Conservation (phyloP, 176 grass and related monocot genomes). For the Neostapfia colusana region DNA sequence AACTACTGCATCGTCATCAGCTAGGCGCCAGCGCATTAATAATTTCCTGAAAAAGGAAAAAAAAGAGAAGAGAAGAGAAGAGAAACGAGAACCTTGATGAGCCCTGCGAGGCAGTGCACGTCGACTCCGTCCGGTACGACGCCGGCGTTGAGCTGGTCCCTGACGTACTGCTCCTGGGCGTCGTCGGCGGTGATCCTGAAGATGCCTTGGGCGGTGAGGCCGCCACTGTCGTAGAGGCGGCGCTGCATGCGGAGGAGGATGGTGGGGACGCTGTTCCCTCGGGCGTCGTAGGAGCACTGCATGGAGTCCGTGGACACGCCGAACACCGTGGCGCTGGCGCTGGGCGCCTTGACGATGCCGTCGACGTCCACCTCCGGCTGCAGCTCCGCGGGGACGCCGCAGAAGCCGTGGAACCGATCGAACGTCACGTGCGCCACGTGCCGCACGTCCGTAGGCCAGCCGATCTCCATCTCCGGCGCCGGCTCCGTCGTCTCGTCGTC, state of each 20-base stretch:
- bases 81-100: slow-evolving; percentile 59
- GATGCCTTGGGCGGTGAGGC: slow-evolving; percentile 69
- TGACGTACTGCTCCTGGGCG: slow-evolving; percentile 56
- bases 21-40: too few species aligned
- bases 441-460: slow-evolving; percentile 76
- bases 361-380: slow-evolving; percentile 34
- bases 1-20: too few species aligned
- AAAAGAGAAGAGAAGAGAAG: too few species aligned
- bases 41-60: too few species aligned
- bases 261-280: slow-evolving; percentile 65
- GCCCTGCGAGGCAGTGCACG: slow-evolving; percentile 74
- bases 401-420: slow-evolving; percentile 86
- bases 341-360: slow-evolving; percentile 43
- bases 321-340: slow-evolving; percentile 74
- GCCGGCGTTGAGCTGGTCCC: slow-evolving; percentile 68
- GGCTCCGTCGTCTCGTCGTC: slow-evolving; percentile 9
- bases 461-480: slow-evolving; percentile 55
- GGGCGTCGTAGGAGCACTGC: slow-evolving; percentile 67
- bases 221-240: slow-evolving; percentile 56
- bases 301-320: slow-evolving; percentile 84
- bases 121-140: slow-evolving; percentile 55
- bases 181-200: slow-evolving; percentile 77
- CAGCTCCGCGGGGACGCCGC: slow-evolving; percentile 74
- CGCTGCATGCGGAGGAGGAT: slow-evolving; percentile 69
- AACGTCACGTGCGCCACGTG: slow-evolving; percentile 92